phyloP scores from a whole-genome alignment of 192 early-diverging fungal genomes.

The Backusella liffmaniae region DNA sequence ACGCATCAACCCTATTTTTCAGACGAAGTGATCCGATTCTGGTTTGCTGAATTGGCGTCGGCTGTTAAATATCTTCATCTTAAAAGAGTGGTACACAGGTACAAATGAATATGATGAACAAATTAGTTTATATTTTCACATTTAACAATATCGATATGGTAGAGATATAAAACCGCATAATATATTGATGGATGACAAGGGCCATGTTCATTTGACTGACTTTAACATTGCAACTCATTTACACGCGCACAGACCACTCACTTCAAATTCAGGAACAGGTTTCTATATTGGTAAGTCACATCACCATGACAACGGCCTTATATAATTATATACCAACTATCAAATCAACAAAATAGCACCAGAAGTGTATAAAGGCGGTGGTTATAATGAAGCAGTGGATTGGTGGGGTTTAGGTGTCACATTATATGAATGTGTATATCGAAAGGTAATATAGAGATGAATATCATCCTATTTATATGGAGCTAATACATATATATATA shows the following conservation, averaged over 20 bases:
- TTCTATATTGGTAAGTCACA: conserved; percentile 90
- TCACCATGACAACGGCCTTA: conserved; percentile 29
- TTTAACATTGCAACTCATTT: conserved; percentile 94
- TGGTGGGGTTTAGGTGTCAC: conserved; percentile 97
- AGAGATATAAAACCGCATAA: conserved; percentile 97
- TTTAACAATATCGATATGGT: not conserved
- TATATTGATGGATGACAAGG: conserved; percentile 69
- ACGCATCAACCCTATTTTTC: conserved; percentile 65
- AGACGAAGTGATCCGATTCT: conserved; percentile 79
- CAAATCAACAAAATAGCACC: conserved; percentile 47
- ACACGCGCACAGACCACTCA: conserved; percentile 56
- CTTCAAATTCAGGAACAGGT: conserved; percentile 84
- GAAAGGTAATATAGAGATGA: conserved; percentile 45
- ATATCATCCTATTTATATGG: too few relatives aligned
- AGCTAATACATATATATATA: too few relatives aligned
- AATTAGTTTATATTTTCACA: not conserved
- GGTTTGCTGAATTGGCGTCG: conserved; percentile 83
- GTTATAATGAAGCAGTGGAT: conserved; percentile 85
- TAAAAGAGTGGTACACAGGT: conserved; percentile 81
- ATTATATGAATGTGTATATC: conserved; percentile 86
- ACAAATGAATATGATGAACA: not conserved
- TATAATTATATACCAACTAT: too few relatives aligned
- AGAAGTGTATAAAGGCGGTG: conserved; percentile 65
- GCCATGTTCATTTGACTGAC: conserved; percentile 92
- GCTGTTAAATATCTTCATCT: conserved; percentile 83